Evolutionary conservation across 441 rosid species (phyloP).

Genomic region (Mallotus japonicus): DNA sequence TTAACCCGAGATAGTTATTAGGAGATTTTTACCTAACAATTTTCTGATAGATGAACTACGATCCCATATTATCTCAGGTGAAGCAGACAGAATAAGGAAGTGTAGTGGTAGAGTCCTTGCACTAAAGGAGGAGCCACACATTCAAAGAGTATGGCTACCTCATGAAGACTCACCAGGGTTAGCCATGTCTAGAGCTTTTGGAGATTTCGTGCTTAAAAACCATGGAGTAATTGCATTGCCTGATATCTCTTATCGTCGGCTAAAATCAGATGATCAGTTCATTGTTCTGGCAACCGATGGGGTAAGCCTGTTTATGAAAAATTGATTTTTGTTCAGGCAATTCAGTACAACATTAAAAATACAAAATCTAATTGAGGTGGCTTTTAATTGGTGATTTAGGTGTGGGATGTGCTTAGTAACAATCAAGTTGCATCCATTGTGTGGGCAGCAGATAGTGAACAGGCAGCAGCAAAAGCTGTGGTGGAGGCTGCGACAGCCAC

Average conservation of each 20-base stretch:
- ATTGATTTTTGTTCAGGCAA: not conserved
- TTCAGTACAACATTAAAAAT: not conserved
- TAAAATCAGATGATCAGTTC: conserved; percentile 52
- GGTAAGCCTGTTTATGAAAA: conserved; percentile 33
- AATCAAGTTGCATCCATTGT: conserved; percentile 55
- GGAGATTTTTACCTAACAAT: not conserved
- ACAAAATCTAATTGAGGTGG: not conserved
- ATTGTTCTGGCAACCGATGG: conserved; percentile 81
- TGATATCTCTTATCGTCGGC: conserved; percentile 49
- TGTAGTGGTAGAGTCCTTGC: conserved; percentile 70
- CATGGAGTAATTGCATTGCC: conserved; percentile 74
- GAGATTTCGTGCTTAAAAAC: conserved; percentile 65
- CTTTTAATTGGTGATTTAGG: conserved; percentile 30
- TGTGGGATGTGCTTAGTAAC: conserved; percentile 84
- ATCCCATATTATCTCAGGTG: conserved; percentile 39
- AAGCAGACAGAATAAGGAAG: conserved; percentile 70
- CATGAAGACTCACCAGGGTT: conserved; percentile 66
- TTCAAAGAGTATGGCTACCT: conserved; percentile 81
- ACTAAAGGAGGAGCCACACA: conserved; percentile 66
- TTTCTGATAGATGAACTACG: conserved; percentile 11
- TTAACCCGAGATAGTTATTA: too few relatives aligned
- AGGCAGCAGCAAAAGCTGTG: conserved; percentile 54
- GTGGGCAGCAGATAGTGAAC: conserved; percentile 39
- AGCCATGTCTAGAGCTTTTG: conserved; percentile 88
- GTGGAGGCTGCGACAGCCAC: conserved; percentile 58